Evolutionary conservation across 768 basidiomycete species (phyloP), one percentile per base, ranked within the genome.

Genomic region (Amanita pallidorosea): DNA sequence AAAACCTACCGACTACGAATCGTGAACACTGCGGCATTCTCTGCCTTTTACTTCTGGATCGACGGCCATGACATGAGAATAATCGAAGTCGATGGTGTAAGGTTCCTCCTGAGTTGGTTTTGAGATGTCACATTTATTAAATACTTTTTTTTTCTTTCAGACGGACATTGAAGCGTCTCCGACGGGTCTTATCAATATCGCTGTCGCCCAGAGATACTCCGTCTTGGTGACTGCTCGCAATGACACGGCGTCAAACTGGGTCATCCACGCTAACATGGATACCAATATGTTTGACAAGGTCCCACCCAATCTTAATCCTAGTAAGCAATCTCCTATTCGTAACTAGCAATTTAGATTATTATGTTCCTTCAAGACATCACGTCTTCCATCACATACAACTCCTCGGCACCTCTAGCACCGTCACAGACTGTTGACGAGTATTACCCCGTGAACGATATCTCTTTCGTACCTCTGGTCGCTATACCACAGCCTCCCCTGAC

Each of bases 161-260:
- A 86, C 79, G 1, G 95, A 97, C 67, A 74, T 83, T 2, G 75
- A 87, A 60, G 81, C 83, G 54, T 85, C 69, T 36, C 75, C 82
- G 0, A 82, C 83, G 55, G 85, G 89, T 61, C 64, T 85, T 34
- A 59, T 97, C 45, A 75, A 79, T 38, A 52, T 97, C 51, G 74
- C 89, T 12, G 91, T 86, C 27, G 93, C 93, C 0, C 95, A 98
- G 65, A 81, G 95, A 17, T 96, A 95, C 66, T 94, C 93, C 0
- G 72, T 99, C 36, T 80, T 97, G 29, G 89, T 99, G 47, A 85
- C 84, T 9, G 94, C 95, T 8, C 80, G 85, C 44, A 94, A 94
- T 65, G 88, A 92, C 55, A 86, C 84, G 0, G 68, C 76, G 2
- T 70, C 77, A 18, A 96, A 99, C 71, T 98, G 83, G 83, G 80